Percentiles rank a stretch among this genome's conserved stretches.
Conservation (phyloP, 116 monocot genomes). For the Dioscorea cayenensis region DNA sequence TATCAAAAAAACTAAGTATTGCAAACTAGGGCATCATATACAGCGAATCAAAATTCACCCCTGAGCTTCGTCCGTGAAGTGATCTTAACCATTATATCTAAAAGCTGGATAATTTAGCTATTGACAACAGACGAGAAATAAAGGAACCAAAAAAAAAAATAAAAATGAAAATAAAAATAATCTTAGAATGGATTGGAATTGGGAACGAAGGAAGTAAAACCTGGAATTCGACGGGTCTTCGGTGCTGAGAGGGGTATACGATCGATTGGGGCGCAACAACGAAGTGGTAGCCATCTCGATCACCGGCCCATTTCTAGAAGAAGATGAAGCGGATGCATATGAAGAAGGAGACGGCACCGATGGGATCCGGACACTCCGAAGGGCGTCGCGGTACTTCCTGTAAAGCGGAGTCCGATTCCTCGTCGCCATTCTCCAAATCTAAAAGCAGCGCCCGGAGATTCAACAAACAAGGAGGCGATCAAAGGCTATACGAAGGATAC, state of each 20-base stretch:
- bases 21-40: too few relatives aligned
- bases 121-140: too few relatives aligned
- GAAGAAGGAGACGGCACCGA: slow-evolving; percentile 14
- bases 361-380: slow-evolving; percentile 58
- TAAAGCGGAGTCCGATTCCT: slow-evolving; percentile 84
- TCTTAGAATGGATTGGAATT: background rate
- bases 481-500: background rate
- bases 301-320: slow-evolving; percentile 62
- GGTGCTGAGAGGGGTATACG: slow-evolving; percentile 84
- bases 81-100: too few relatives aligned
- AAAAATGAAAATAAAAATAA: background rate
- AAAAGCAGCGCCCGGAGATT: background rate
- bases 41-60: too few relatives aligned
- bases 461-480: background rate
- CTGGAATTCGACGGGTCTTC: slow-evolving; percentile 78
- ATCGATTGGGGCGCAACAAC: slow-evolving; percentile 49
- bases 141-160: background rate
- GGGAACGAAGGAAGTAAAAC: slow-evolving; percentile 4
- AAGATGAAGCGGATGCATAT: slow-evolving; percentile 10
- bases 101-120: too few relatives aligned
- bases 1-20: too few relatives aligned
- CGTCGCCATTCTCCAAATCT: slow-evolving; percentile 52
- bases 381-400: slow-evolving; percentile 77
- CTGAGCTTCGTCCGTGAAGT: too few relatives aligned
- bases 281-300: slow-evolving; percentile 73